Conservation (phyloP, 345 rosid species). For the Turritis glabra region DNA sequence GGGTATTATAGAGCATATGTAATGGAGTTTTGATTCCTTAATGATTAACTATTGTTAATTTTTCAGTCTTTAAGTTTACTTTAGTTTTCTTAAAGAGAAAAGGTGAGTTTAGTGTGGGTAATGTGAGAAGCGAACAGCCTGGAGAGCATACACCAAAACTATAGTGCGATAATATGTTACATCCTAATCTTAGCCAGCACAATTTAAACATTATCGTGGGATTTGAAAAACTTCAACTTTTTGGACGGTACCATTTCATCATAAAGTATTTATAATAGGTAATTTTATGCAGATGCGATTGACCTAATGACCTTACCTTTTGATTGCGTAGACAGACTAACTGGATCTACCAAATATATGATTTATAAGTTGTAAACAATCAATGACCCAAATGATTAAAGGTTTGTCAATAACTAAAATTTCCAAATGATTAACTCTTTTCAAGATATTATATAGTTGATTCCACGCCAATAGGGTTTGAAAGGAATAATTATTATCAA, state of each 20-base stretch:
- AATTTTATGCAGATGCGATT: not conserved
- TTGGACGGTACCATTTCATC: slow-evolving; percentile 6
- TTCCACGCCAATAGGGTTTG: too few species aligned
- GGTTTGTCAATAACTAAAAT: too few species aligned
- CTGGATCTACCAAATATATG: not conserved
- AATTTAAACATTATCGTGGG: slow-evolving; percentile 15
- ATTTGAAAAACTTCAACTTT: not conserved
- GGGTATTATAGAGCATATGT: slow-evolving; percentile 13
- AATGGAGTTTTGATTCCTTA: not conserved
- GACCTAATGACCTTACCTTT: not conserved
- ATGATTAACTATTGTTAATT: not conserved
- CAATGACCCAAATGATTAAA: too few species aligned
- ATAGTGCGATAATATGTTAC: slow-evolving; percentile 28
- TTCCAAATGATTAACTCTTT: too few species aligned
- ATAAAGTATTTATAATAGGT: not conserved
- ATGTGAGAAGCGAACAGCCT: slow-evolving; percentile 37
- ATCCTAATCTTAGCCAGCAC: slow-evolving; percentile 22
- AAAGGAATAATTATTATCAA: too few species aligned
- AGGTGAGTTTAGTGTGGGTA: slow-evolving; percentile 32
- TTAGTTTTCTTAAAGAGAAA: not conserved
- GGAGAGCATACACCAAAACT: slow-evolving; percentile 32
- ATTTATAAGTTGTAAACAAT: too few species aligned
- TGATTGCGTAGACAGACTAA: not conserved
- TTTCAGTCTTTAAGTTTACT: not conserved
- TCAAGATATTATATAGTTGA: too few species aligned